Percentiles rank a stretch among this genome's conserved stretches.
Conservation (phyloP, 352 stramenopile species). For the Lagenidium giganteum region DNA sequence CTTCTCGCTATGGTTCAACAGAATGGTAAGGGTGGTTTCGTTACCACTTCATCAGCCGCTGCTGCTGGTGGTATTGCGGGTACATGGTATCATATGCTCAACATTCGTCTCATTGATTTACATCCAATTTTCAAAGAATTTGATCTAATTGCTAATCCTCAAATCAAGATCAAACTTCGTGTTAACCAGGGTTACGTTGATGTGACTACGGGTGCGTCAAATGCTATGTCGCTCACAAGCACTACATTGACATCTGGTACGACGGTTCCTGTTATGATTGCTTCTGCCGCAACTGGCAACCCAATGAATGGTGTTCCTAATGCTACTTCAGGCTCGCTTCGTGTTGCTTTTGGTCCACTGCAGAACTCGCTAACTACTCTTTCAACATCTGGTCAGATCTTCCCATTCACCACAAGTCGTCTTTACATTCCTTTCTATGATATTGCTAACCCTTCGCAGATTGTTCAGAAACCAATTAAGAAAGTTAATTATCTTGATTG, state of each 20-base stretch:
- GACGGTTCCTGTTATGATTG: constrained; percentile 15
- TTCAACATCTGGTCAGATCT: not conserved
- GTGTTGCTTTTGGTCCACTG: constrained; percentile 13
- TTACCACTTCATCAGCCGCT: constrained; percentile 2
- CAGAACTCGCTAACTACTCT: constrained; percentile 6
- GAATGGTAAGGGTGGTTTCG: constrained; percentile 6
- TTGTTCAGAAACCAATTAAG: constrained; percentile 21
- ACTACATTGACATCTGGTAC: constrained; percentile 13
- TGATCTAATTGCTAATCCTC: constrained; percentile 18
- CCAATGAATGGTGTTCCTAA: constrained; percentile 8
- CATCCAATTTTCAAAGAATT: constrained; percentile 20
- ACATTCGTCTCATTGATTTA: constrained; percentile 17
- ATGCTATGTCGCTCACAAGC: too few species aligned
- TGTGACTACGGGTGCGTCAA: constrained; percentile 3
- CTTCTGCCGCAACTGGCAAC: constrained; percentile 1
- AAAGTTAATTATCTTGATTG: constrained; percentile 15
- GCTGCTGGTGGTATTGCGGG: constrained; percentile 5
- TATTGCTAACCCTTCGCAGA: constrained; percentile 11
- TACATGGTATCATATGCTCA: constrained; percentile 14
- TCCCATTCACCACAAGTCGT: constrained; percentile 10
- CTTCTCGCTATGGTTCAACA: constrained; percentile 5
- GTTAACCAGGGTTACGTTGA: constrained; percentile 8
- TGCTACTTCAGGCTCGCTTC: not conserved
- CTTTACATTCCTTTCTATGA: constrained; percentile 28
- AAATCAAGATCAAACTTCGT: constrained; percentile 10